Evolutionary conservation across 805 yeast species (phyloP).

Genomic region (Pichia heedii): DNA sequence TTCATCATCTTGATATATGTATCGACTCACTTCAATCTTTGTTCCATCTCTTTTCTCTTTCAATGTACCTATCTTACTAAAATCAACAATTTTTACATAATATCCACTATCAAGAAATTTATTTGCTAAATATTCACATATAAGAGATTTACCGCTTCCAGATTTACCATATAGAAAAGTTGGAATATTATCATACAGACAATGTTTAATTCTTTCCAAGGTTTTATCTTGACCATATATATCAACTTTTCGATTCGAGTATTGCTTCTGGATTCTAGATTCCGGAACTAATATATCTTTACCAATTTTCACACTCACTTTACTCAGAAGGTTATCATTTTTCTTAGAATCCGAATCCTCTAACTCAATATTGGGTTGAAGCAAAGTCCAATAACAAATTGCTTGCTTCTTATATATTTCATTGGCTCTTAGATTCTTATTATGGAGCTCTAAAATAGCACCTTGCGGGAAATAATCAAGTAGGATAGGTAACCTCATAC

Average conservation of each 20-base stretch:
- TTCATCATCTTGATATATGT: neutral
- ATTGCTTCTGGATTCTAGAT: slow-evolving; percentile 28
- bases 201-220: slow-evolving; percentile 31
- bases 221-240: slow-evolving; percentile 52
- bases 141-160: slow-evolving; percentile 74
- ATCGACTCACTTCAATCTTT: neutral
- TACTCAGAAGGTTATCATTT: neutral
- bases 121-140: slow-evolving; percentile 35
- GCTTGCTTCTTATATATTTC: neutral
- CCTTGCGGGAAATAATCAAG: slow-evolving; percentile 42
- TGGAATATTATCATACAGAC: slow-evolving; percentile 38
- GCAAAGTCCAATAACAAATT: neutral
- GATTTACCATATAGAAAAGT: slow-evolving; percentile 60
- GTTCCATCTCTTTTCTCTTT: slow-evolving; percentile 31
- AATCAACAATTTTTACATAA: slow-evolving; percentile 34
- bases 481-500: slow-evolving; percentile 41
- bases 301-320: slow-evolving; percentile 37
- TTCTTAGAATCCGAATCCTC: slow-evolving; percentile 9
- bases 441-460: neutral
- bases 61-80: slow-evolving; percentile 40
- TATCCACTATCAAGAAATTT: slow-evolving; percentile 34
- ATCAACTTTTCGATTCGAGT: neutral
- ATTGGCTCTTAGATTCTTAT: neutral
- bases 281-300: slow-evolving; percentile 37
- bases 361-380: slow-evolving; percentile 18